Conservation (phyloP, 768 basidiomycete species). For the Mycena crocata region DNA sequence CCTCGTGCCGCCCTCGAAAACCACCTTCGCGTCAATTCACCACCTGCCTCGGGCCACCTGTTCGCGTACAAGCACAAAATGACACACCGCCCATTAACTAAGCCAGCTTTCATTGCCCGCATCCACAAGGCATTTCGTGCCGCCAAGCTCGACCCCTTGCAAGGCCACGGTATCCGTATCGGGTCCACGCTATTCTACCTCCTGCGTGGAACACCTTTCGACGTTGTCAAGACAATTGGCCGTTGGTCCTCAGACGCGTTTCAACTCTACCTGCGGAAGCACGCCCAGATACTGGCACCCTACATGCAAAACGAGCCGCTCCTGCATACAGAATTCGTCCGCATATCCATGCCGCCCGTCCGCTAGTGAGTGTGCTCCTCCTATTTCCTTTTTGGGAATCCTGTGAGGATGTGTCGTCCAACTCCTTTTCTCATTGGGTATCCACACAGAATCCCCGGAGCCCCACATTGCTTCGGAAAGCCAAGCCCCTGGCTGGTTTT, state of each 20-base stretch:
- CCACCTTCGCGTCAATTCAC: background rate
- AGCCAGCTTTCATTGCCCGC: background rate
- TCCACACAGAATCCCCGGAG: no score
- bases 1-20: no score
- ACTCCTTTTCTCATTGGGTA: no score
- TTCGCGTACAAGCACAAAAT: background rate
- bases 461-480: no score
- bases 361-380: no score
- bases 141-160: background rate
- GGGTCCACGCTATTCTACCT: no score
- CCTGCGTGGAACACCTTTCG: conserved; percentile 39
- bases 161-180: background rate
- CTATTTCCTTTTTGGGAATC: no score
- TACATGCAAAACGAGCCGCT: background rate
- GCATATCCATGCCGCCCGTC: background rate
- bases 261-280: background rate
- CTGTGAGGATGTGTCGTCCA: no score
- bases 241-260: conserved; percentile 42
- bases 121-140: background rate
- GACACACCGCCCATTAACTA: background rate
- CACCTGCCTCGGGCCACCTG: background rate
- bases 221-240: conserved; percentile 42
- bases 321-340: background rate
- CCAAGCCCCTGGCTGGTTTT: no score
- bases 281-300: conserved; percentile 9